These are phyloP conservation scores for Talaromyces albobiverticillius DNA, from an alignment of 2,329 filamentous ascomycete genomes.

Conservation along the genomic window DNA sequence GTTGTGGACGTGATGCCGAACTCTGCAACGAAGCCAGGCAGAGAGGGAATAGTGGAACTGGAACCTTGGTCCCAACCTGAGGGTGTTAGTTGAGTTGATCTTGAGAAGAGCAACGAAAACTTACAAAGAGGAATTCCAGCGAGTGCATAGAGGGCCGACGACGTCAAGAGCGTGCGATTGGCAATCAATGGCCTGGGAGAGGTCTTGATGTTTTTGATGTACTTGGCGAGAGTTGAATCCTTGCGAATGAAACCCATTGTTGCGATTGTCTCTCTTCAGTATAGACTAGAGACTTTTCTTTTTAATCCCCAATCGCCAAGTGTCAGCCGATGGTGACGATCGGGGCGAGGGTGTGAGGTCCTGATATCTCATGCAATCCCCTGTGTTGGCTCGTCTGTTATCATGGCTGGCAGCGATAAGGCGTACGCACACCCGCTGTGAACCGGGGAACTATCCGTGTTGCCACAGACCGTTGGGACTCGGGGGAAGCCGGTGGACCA, in stretches of 20 bases:
- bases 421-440: background rate
- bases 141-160: constrained; percentile 7
- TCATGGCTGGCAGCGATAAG: background rate
- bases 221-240: constrained; percentile 9
- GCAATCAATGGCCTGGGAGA: constrained; percentile 8
- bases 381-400: constrained; percentile 1
- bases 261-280: background rate
- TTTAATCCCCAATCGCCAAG: too few species aligned
- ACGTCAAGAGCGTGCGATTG: constrained; percentile 7
- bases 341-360: background rate
- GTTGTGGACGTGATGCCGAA: constrained; percentile 32
- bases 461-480: background rate
- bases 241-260: constrained; percentile 9
- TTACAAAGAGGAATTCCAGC: constrained; percentile 10
- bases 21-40: constrained; percentile 32
- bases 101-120: background rate
- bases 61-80: constrained; percentile 18
- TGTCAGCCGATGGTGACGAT: too few species aligned
- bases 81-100: background rate
- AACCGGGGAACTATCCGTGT: background rate
- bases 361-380: background rate
- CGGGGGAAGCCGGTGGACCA: constrained; percentile 6
- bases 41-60: constrained; percentile 27
- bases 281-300: background rate
- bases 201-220: constrained; percentile 10